phyloP scores from a whole-genome alignment of 805 yeast species.

The Clavispora santaluciae region DNA sequence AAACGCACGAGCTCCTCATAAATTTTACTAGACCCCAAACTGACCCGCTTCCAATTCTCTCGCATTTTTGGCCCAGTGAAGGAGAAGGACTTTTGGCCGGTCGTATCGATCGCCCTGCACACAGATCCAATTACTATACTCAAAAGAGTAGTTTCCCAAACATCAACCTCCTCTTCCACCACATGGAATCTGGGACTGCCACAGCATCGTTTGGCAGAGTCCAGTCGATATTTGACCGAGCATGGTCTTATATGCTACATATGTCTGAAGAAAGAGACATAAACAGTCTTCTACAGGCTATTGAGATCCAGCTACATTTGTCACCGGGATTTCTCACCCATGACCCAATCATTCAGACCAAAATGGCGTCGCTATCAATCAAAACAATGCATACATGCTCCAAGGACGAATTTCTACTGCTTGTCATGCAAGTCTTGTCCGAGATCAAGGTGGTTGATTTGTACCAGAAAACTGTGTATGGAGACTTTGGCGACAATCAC shows the following conservation, averaged over 20 bases:
- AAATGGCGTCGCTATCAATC: neutral
- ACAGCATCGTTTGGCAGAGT: neutral
- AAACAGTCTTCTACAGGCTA: neutral
- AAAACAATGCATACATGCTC: neutral
- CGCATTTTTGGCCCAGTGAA: too few species aligned
- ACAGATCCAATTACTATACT: neutral
- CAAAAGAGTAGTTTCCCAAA: neutral
- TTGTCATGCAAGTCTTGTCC: conserved; percentile 8
- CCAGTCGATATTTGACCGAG: conserved; percentile 1
- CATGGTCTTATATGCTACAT: neutral
- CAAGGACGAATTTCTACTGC: neutral
- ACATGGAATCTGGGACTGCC: neutral
- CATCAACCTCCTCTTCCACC: neutral
- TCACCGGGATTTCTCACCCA: conserved; percentile 2
- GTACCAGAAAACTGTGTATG: conserved; percentile 12
- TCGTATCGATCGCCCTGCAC: too few species aligned
- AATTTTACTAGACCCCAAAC: too few species aligned
- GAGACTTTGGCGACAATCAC: conserved; percentile 9
- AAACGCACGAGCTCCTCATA: too few species aligned
- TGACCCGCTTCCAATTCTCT: too few species aligned
- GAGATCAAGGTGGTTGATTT: conserved; percentile 18
- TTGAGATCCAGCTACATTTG: conserved; percentile 4
- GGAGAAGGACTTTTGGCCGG: too few species aligned
- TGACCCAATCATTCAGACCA: conserved; percentile 5
- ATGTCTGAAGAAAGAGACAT: neutral